Conservation (phyloP, 139 green algal genomes). For the Chlorella sp. region DNA sequence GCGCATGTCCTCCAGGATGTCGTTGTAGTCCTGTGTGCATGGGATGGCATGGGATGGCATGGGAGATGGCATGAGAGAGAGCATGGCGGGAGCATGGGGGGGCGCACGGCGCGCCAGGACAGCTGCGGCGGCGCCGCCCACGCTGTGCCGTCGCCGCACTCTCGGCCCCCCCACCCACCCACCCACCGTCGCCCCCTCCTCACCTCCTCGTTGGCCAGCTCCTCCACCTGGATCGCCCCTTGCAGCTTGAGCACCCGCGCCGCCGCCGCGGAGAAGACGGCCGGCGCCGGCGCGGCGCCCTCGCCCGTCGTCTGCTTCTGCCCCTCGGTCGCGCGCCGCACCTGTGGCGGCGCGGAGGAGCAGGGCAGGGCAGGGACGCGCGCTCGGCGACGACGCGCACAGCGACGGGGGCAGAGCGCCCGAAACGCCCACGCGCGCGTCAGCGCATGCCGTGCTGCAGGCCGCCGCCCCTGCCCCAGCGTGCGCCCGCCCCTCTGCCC, state of each 20-base stretch:
- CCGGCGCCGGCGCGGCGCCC: background rate
- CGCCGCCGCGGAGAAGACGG: slow-evolving; percentile 16
- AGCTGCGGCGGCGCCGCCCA: background rate
- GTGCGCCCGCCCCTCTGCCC: too few species aligned
- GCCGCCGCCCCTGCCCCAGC: too few species aligned
- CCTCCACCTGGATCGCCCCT: slow-evolving; percentile 15
- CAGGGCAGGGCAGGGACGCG: too few species aligned
- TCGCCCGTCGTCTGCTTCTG: background rate
- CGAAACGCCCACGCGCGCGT: too few species aligned
- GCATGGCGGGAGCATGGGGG: background rate
- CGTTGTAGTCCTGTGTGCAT: slow-evolving; percentile 77
- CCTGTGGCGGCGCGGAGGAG: background rate
- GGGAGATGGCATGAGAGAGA: background rate
- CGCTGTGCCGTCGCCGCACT: too few species aligned
- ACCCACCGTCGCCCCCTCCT: too few species aligned
- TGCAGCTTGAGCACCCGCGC: slow-evolving; percentile 34
- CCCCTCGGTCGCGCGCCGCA: slow-evolving; percentile 14
- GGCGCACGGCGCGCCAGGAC: background rate
- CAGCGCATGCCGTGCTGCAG: too few species aligned
- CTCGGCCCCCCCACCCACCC: background rate
- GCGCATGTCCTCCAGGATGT: slow-evolving; percentile 91
- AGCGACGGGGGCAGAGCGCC: too few species aligned
- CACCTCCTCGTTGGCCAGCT: background rate
- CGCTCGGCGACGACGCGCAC: too few species aligned
- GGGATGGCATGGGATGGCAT: background rate